Percentiles rank a stretch among this genome's conserved stretches.
Conservation (phyloP, 2,329 filamentous ascomycete species). For the Thielaviopsis euricoi region DNA sequence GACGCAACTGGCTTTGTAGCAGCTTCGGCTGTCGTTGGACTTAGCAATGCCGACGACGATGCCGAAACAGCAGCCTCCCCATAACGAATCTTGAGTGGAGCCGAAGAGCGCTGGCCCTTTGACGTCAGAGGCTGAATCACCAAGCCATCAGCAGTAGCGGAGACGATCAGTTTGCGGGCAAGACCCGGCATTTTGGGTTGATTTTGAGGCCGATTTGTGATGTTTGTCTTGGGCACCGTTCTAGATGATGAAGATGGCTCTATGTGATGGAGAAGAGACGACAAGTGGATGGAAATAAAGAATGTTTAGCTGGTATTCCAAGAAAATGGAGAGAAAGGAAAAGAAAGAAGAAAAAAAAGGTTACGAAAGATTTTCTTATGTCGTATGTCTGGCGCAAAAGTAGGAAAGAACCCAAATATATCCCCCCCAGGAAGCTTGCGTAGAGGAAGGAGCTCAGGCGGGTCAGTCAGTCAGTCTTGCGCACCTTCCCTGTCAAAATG, state of each 20-base stretch:
- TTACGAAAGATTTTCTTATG: background rate
- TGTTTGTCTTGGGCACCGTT: background rate
- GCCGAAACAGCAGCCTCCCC: slow-evolving; percentile 23
- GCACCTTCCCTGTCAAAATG: no score
- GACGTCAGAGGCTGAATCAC: slow-evolving; percentile 56
- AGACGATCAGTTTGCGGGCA: slow-evolving; percentile 64
- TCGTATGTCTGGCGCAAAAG: no score
- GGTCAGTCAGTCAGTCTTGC: no score
- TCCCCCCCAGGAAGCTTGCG: no score
- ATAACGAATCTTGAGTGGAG: slow-evolving; percentile 56
- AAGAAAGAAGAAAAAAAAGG: background rate
- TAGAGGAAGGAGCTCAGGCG: no score
- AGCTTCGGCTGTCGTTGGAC: slow-evolving; percentile 19
- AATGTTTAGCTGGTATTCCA: background rate
- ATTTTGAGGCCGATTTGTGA: no score
- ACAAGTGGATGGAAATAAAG: background rate
- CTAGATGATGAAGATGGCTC: no score
- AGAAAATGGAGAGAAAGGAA: slow-evolving; percentile 6
- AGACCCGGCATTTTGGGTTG: slow-evolving; percentile 49
- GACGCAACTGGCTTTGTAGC: slow-evolving; percentile 27
- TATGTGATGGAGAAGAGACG: no score
- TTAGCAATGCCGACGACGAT: background rate
- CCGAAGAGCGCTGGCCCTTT: slow-evolving; percentile 38
- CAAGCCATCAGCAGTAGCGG: slow-evolving; percentile 68
- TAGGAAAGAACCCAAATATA: no score